Evolutionary conservation across 2,329 filamentous ascomycete genomes (phyloP).

Genomic region (Aspergillus bombycis): DNA sequence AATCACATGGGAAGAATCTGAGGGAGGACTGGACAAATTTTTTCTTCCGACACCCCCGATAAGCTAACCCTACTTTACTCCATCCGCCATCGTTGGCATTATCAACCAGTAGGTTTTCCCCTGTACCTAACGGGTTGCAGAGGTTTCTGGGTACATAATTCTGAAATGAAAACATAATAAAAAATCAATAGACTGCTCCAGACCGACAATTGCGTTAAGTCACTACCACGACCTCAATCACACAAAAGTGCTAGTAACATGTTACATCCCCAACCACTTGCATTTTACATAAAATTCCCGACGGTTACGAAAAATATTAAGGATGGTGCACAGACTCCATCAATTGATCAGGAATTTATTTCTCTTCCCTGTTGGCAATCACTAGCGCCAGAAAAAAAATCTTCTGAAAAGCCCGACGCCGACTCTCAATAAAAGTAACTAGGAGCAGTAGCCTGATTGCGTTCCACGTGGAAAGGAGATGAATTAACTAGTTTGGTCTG

Average conservation of each 20-base stretch:
- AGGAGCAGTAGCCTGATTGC: not conserved
- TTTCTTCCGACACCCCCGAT: not conserved
- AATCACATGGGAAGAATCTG: not conserved
- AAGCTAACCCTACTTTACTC: conserved; percentile 1
- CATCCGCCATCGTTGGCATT: not conserved
- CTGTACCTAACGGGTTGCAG: not conserved
- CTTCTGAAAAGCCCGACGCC: not conserved
- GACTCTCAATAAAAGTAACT: not conserved
- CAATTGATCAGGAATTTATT: no score
- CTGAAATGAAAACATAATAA: not conserved
- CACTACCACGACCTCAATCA: not conserved
- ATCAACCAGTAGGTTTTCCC: not conserved
- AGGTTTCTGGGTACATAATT: not conserved
- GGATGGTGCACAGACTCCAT: no score
- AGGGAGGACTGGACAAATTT: not conserved
- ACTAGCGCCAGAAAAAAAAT: not conserved
- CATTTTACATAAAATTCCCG: not conserved
- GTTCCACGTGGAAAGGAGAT: not conserved
- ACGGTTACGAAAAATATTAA: not conserved
- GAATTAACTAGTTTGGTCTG: not conserved
- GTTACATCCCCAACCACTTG: not conserved
- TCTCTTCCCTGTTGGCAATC: not conserved
- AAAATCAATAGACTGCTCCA: not conserved
- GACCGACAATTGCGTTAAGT: not conserved
- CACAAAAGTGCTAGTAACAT: not conserved